Conservation (phyloP, 2,329 filamentous ascomycete species). For the Aspergillus intermedius region DNA sequence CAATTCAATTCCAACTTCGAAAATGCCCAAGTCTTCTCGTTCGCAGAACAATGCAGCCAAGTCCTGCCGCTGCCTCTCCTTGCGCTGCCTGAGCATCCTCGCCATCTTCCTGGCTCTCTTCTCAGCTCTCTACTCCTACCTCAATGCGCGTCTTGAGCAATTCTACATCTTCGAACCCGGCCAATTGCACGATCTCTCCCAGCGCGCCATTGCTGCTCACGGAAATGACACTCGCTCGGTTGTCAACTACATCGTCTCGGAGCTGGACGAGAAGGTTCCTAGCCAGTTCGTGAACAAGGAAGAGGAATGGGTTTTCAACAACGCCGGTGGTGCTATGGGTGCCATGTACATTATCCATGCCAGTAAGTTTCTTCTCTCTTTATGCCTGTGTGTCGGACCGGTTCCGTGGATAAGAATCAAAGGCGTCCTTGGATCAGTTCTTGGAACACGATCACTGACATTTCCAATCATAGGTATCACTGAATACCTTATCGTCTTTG, state of each 20-base stretch:
- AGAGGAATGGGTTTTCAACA: conserved; percentile 88
- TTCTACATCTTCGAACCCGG: conserved; percentile 70
- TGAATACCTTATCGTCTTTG: conserved; percentile 86
- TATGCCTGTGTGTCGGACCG: not conserved
- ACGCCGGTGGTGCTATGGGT: conserved; percentile 85
- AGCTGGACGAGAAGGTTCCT: conserved; percentile 52
- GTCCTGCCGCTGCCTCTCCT: conserved; percentile 19
- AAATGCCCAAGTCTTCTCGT: conserved; percentile 3
- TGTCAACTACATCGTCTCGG: conserved; percentile 62
- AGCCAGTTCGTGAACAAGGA: conserved; percentile 56
- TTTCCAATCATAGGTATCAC: conserved; percentile 49
- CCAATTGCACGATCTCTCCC: conserved; percentile 62
- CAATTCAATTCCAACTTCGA: conserved; percentile 1
- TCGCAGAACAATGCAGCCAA: conserved; percentile 8
- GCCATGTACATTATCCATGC: conserved; percentile 87
- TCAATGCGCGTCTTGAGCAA: conserved; percentile 33
- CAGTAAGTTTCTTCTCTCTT: conserved; percentile 46
- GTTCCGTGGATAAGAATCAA: not conserved
- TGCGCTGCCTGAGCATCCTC: conserved; percentile 26
- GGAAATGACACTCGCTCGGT: conserved; percentile 68
- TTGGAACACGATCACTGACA: not conserved
- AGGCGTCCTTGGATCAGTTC: not conserved
- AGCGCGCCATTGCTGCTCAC: conserved; percentile 59
- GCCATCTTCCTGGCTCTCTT: conserved; percentile 30
- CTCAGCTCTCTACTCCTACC: conserved; percentile 30